Evolutionary conservation across 176 grass and related monocot genomes (phyloP).

Genomic region (Oryza nivara): DNA sequence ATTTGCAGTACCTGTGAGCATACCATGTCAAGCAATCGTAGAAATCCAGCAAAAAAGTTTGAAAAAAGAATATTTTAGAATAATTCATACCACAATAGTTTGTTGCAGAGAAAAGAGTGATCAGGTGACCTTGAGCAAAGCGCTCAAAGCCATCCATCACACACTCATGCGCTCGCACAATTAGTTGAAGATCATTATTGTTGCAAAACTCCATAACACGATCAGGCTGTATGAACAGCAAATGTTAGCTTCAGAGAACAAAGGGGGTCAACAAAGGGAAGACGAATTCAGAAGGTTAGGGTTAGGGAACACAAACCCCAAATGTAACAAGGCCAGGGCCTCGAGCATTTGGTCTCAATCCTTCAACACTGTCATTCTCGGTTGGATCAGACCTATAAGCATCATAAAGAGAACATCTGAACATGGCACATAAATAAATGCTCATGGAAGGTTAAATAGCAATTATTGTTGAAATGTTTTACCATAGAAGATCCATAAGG

Average conservation of each 20-base stretch:
- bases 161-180: constrained; percentile 96
- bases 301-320: constrained; percentile 70
- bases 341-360: constrained; percentile 92
- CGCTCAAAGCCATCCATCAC: constrained; percentile 99
- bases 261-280: constrained; percentile 18
- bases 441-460: neutral
- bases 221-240: constrained; percentile 80
- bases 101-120: constrained; percentile 99
- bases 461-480: constrained; percentile 18
- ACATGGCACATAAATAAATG: constrained; percentile 30
- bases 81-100: constrained; percentile 90
- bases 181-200: constrained; percentile 97
- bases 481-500: constrained; percentile 99
- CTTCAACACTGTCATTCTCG: constrained; percentile 98
- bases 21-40: constrained; percentile 34
- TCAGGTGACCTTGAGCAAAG: constrained; percentile 99
- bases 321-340: constrained; percentile 99
- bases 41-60: neutral
- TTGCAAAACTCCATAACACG: constrained; percentile 99
- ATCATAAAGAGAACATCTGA: constrained; percentile 22
- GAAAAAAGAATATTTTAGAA: constrained; percentile 12
- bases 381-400: constrained; percentile 96
- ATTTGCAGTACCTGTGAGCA: constrained; percentile 89
- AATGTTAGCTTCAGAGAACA: constrained; percentile 37
- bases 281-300: neutral